phyloP scores from a whole-genome alignment of 805 yeast genomes.

The Candida piceae region DNA sequence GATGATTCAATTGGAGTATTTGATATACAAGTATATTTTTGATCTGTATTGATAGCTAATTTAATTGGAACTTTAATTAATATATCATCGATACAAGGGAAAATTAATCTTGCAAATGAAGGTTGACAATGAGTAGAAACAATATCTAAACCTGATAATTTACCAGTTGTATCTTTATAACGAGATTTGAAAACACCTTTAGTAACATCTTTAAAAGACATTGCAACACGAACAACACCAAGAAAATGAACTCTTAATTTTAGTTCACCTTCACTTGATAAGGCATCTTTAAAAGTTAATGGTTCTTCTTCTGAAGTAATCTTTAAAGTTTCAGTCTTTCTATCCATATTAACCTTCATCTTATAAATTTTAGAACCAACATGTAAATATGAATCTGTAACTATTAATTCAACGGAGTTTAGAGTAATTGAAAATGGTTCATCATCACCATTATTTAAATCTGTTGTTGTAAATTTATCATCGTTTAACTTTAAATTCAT shows the following conservation, averaged over 20 bases:
- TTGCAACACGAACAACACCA: conserved; percentile 47
- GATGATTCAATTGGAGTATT: conserved; percentile 36
- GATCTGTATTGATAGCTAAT: conserved; percentile 42
- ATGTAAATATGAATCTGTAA: conserved; percentile 30
- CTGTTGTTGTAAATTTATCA: conserved; percentile 9
- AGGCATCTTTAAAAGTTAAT: conserved; percentile 18
- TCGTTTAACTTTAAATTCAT: conserved; percentile 29
- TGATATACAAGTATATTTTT: conserved; percentile 45
- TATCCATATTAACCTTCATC: conserved; percentile 29
- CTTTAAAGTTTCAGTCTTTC: conserved; percentile 33
- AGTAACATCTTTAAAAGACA: conserved; percentile 52
- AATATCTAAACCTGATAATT: conserved; percentile 45
- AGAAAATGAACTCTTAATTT: conserved; percentile 35
- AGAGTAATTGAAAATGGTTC: conserved; percentile 27
- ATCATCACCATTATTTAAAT: neutral
- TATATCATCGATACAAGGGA: conserved; percentile 69
- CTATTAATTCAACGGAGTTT: conserved; percentile 38
- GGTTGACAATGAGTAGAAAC: conserved; percentile 76
- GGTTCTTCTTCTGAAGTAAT: conserved; percentile 21
- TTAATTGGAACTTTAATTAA: conserved; percentile 46
- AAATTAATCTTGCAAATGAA: conserved; percentile 51
- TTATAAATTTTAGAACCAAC: conserved; percentile 12
- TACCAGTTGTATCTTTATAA: conserved; percentile 46
- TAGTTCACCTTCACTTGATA: neutral
- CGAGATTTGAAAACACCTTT: conserved; percentile 66